Base-by-base conservation (phyloP, 1,284 basidiomycete genomes). In the Puccinia coronata region DNA sequence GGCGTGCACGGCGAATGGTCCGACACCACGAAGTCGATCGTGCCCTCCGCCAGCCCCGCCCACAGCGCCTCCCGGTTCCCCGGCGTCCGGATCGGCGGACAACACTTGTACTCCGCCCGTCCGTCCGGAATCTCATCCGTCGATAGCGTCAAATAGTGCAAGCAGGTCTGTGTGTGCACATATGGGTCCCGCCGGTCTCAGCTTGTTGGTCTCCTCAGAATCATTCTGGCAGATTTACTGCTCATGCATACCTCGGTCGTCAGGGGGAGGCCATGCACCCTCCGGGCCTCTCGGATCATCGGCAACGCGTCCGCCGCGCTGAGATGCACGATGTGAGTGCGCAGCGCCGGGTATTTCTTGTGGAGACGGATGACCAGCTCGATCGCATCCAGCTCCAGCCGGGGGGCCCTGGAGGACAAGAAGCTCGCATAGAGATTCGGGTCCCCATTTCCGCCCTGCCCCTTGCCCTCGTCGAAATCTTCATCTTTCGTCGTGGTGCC, bases 281-380 rank as follows among this genome's bases (percentile, higher is more conserved):
- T 39, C 20, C 84, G 83, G 2, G 94, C 94, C 61, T 89, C 88
- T 63, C 90, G 89, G 82, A 97, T 91, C 53, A 90, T 84, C 0
- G 92, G 92, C 20, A 98, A 89, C 1, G 94, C 93, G 34, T 89
- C 88, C 1, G 94, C 89, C 1, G 95, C 92, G 57, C 93, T 94
- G 67, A 98, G 90, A 87, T 97, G 95, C 47, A 97, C 95, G 82
- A 98, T 94, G 87, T 98, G 95, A 84, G 92, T 93, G 36, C 92
- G 91, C 14, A 96, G 88, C 1, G 87, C 85, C 1, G 93, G 92
- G 85, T 90, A 91, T 71, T 86, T 85, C 71, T 85, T 86, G 84
- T 91, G 91, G 47, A 95, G 88, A 39, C 87, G 86, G 43, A 90
- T 90, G 83, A 98, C 91, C 51, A 95, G 88, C 34, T 88, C 87